These are phyloP conservation scores for Athelia sp. DNA, from an alignment of 1,284 basidiomycete genomes.

Conservation along the genomic window DNA sequence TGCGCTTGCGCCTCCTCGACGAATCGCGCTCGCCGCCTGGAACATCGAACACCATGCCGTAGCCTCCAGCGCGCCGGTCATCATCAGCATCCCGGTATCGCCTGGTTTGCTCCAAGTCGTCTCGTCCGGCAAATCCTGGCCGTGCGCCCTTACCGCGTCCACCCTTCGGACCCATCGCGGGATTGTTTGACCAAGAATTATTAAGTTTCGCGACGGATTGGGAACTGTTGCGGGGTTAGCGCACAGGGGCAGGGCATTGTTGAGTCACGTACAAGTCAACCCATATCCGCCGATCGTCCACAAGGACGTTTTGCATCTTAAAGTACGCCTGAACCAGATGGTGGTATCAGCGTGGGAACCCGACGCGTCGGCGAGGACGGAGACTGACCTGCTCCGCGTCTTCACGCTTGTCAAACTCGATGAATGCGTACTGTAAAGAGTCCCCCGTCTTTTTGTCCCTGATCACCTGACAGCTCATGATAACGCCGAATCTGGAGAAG, in stretches of 20 bases:
- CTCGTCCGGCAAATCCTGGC: constrained; percentile 60
- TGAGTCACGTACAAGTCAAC: constrained; percentile 79
- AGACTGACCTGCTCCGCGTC: constrained; percentile 85
- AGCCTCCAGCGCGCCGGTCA: constrained; percentile 29
- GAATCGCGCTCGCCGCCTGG: constrained; percentile 15
- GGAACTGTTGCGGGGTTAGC: constrained; percentile 45
- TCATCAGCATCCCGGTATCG: constrained; percentile 50
- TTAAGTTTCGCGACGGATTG: constrained; percentile 86
- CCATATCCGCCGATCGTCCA: constrained; percentile 99
- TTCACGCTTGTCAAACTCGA: constrained; percentile 93
- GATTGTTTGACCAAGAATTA: constrained; percentile 69
- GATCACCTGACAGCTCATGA: constrained; percentile 97
- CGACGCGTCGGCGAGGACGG: constrained; percentile 1
- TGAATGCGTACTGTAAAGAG: constrained; percentile 96
- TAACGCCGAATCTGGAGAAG: constrained; percentile 92
- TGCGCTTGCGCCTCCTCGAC: constrained; percentile 24
- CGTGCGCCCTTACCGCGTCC: constrained; percentile 22
- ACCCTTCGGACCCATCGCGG: too few relatives aligned
- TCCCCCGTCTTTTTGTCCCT: constrained; percentile 95
- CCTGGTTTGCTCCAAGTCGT: constrained; percentile 66
- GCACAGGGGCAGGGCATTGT: constrained; percentile 4
- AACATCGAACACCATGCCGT: constrained; percentile 78
- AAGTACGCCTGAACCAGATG: constrained; percentile 75
- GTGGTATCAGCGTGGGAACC: constrained; percentile 4
- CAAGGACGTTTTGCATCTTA: constrained; percentile 99